These are phyloP conservation scores for Scheffersomyces amazonensis DNA, from an alignment of 805 yeast genomes.

Conservation along the genomic window DNA sequence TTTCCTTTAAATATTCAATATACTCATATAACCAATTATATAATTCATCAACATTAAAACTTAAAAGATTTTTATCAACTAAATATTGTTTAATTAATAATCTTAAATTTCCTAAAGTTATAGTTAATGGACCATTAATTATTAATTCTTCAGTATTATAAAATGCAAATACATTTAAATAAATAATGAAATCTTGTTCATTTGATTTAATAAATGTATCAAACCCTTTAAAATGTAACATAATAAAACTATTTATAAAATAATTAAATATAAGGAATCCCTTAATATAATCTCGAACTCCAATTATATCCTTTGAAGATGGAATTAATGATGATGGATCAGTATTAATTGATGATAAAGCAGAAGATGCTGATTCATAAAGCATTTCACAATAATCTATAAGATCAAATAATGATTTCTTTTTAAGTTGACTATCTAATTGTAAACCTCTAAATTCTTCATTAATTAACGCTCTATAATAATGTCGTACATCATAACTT, in stretches of 20 bases:
- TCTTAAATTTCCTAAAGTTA: conserved; percentile 14
- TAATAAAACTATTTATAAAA: conserved; percentile 39
- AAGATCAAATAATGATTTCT: conserved; percentile 38
- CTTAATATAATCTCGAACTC: conserved; percentile 25
- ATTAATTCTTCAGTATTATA: conserved; percentile 29
- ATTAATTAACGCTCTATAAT: conserved; percentile 24
- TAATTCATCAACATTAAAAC: conserved; percentile 33
- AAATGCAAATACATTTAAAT: conserved; percentile 40
- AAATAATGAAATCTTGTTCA: conserved; percentile 39
- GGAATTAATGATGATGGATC: conserved; percentile 10
- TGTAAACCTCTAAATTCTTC: conserved; percentile 37
- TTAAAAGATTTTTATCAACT: conserved; percentile 23
- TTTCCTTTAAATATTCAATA: conserved; percentile 31
- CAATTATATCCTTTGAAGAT: conserved; percentile 11
- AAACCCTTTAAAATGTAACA: conserved; percentile 42
- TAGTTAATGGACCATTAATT: conserved; percentile 14
- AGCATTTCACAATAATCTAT: conserved; percentile 38
- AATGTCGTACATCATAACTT: conserved; percentile 11
- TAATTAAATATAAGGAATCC: conserved; percentile 42
- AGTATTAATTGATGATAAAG: not conserved
- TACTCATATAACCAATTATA: conserved; percentile 39
- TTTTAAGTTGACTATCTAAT: conserved; percentile 23
- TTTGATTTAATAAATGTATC: conserved; percentile 33
- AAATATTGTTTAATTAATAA: conserved; percentile 16
- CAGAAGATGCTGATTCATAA: conserved; percentile 22